Evolutionary conservation across 441 rosid species (phyloP).

Genomic region (Erodium moschatum): DNA sequence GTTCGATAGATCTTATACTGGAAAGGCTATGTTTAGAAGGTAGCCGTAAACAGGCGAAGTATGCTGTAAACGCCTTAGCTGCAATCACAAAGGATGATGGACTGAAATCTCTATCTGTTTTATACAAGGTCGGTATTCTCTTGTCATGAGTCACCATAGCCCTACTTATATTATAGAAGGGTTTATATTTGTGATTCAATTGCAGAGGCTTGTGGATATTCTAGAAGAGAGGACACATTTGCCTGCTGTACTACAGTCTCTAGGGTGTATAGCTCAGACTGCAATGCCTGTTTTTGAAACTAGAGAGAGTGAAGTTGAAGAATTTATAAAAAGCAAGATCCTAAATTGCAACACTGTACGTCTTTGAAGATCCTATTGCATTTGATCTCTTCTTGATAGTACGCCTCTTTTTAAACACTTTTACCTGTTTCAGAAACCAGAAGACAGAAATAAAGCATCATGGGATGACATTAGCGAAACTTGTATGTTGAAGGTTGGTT

Average conservation of each 20-base stretch:
- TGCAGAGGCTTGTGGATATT: constrained; percentile 94
- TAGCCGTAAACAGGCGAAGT: constrained; percentile 88
- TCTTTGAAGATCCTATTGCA: constrained; percentile 18
- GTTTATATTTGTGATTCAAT: constrained; percentile 21
- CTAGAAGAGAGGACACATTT: constrained; percentile 81
- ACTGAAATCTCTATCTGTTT: constrained; percentile 86
- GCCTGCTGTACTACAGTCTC: constrained; percentile 87
- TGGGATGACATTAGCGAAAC: constrained; percentile 85
- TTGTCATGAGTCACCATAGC: not conserved
- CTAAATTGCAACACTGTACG: constrained; percentile 56
- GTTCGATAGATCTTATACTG: constrained; percentile 84
- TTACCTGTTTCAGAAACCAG: constrained; percentile 52
- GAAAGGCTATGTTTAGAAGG: constrained; percentile 96
- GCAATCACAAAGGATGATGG: constrained; percentile 99
- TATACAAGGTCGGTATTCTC: constrained; percentile 58
- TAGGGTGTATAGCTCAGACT: constrained; percentile 97
- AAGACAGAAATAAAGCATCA: constrained; percentile 33
- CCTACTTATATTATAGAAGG: constrained; percentile 14
- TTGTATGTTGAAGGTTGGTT: constrained; percentile 82
- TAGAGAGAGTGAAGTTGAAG: constrained; percentile 78
- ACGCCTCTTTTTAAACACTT: constrained; percentile 17
- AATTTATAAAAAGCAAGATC: constrained; percentile 69
- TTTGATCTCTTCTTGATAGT: constrained; percentile 15
- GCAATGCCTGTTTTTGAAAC: constrained; percentile 99
- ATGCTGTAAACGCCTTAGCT: constrained; percentile 96